Evolutionary conservation across 306 rosid genomes (phyloP).

Genomic region (Malus sieversii): DNA sequence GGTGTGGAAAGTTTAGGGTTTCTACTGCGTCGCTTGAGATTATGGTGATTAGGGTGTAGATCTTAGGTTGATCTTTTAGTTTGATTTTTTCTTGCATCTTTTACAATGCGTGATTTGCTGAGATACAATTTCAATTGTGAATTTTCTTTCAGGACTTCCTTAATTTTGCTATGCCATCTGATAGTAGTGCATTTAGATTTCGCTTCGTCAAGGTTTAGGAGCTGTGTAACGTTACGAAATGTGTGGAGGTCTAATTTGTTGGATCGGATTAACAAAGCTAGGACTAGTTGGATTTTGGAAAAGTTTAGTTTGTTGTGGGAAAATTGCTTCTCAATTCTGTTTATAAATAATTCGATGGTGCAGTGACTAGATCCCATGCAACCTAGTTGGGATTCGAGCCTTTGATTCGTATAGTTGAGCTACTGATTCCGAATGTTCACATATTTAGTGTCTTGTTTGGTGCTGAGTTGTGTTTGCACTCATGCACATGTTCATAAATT

Average conservation of each 20-base stretch:
- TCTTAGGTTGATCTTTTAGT: not conserved
- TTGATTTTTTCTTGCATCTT: not conserved
- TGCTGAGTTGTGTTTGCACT: not conserved
- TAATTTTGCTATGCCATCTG: not conserved
- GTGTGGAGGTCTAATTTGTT: not conserved
- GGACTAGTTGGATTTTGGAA: not conserved
- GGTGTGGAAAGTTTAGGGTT: not conserved
- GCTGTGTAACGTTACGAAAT: not conserved
- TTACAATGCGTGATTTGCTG: not conserved
- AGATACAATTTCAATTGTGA: not conserved
- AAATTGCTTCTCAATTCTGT: not conserved
- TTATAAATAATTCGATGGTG: not conserved
- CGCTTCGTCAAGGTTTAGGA: not conserved
- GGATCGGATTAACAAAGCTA: constrained; percentile 4
- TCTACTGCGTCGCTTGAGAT: not conserved
- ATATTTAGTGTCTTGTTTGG: not conserved
- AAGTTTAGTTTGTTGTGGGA: not conserved
- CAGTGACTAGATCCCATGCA: not conserved
- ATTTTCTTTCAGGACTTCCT: not conserved
- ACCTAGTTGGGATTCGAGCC: not conserved
- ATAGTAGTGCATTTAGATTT: not conserved
- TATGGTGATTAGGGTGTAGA: not conserved
- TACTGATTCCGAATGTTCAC: not conserved
- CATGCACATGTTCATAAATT: not conserved
- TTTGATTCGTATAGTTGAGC: not conserved